Evolutionary conservation across 805 yeast genomes (phyloP).

Genomic region (Yamadazyma scolyti): DNA sequence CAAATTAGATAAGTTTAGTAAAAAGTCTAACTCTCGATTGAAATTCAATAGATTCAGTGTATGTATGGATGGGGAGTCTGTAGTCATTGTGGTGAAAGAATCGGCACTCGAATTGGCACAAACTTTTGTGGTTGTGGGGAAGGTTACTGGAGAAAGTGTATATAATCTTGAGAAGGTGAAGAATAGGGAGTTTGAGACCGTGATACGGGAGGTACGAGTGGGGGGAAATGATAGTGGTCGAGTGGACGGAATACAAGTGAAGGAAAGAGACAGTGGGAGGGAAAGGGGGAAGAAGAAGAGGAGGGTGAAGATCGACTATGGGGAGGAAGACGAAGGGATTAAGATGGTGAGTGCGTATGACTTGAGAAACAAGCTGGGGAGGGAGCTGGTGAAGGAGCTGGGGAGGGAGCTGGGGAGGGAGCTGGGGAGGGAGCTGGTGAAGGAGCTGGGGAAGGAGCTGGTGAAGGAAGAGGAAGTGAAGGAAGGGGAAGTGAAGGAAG

Average conservation of each 20-base stretch:
- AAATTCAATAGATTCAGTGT: slow-evolving; percentile 50
- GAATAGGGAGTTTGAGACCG: slow-evolving; percentile 43
- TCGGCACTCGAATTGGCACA: no score
- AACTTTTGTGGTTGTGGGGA: slow-evolving; percentile 49
- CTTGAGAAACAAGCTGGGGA: no score
- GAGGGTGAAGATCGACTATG: slow-evolving; percentile 32
- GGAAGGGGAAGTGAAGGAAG: no score
- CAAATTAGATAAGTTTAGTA: slow-evolving; percentile 8
- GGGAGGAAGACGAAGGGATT: slow-evolving; percentile 34
- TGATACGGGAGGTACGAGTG: slow-evolving; percentile 38
- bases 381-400: no score
- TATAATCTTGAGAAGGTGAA: slow-evolving; percentile 49
- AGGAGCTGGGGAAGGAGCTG: slow-evolving; percentile 1
- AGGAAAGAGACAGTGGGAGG: slow-evolving; percentile 12
- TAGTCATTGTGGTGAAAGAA: no score
- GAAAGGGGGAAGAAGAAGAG: slow-evolving; percentile 13
- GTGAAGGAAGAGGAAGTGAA: background rate
- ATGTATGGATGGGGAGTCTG: slow-evolving; percentile 44
- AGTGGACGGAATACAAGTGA: background rate
- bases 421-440: slow-evolving; percentile 2
- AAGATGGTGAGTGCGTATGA: slow-evolving; percentile 44
- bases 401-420: no score
- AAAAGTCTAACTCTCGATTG: slow-evolving; percentile 51
- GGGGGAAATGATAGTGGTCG: background rate
- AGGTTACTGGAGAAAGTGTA: slow-evolving; percentile 52